Conservation (phyloP, 2,329 filamentous ascomycete genomes). For the Fonsecaea multimorphosa region DNA sequence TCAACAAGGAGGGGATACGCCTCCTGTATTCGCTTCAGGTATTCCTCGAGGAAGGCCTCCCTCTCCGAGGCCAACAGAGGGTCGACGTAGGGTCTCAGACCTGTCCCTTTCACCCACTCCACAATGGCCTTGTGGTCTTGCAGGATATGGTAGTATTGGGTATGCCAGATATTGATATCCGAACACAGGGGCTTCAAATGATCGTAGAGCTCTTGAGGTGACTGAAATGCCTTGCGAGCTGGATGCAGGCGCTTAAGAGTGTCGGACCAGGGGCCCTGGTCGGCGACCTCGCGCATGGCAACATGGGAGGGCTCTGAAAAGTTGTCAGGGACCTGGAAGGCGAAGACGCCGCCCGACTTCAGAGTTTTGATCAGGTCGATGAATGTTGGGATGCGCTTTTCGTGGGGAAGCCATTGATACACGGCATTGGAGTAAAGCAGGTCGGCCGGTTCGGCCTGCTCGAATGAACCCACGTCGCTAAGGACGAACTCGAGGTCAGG, state of each 20-base stretch:
- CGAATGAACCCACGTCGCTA: constrained; percentile 55
- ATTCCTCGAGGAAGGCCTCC: constrained; percentile 55
- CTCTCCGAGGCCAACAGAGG: constrained; percentile 51
- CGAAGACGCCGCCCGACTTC: constrained; percentile 56
- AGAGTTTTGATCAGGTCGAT: constrained; percentile 52
- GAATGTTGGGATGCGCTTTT: constrained; percentile 55
- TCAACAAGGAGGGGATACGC: constrained; percentile 56
- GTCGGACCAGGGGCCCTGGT: constrained; percentile 48
- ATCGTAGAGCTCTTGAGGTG: constrained; percentile 57
- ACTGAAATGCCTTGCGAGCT: constrained; percentile 57
- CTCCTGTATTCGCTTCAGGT: constrained; percentile 53
- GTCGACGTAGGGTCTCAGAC: constrained; percentile 62
- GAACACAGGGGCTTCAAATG: constrained; percentile 52
- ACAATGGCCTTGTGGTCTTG: constrained; percentile 58
- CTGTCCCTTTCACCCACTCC: constrained; percentile 66
- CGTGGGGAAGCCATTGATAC: constrained; percentile 62
- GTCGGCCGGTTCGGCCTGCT: constrained; percentile 43
- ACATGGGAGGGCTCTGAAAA: constrained; percentile 56
- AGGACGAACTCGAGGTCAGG: constrained; percentile 55
- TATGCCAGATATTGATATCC: constrained; percentile 61
- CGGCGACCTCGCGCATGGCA: constrained; percentile 57
- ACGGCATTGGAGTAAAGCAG: constrained; percentile 64
- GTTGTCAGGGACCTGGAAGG: constrained; percentile 63
- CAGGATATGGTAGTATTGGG: constrained; percentile 60
- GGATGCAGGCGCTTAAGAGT: constrained; percentile 43